These are phyloP conservation scores for Orychophragmus violaceus DNA, from an alignment of 345 rosid genomes.

Conservation along the genomic window DNA sequence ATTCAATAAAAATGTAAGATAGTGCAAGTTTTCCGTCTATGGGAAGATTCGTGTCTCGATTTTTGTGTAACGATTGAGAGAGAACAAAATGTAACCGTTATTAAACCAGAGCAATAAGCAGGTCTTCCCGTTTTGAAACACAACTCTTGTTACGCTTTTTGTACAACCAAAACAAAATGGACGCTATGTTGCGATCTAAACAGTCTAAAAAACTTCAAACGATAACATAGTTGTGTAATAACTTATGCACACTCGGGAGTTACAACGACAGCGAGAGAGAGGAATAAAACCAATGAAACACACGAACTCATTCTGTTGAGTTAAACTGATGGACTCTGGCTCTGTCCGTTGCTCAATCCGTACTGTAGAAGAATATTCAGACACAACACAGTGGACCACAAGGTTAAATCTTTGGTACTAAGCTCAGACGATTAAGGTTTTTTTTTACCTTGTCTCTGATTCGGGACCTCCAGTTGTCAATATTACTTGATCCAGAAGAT, in stretches of 20 bases:
- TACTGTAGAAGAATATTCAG: constrained; percentile 20
- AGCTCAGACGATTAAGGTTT: background rate
- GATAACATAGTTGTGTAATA: background rate
- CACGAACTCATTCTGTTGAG: background rate
- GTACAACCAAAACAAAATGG: constrained; percentile 2
- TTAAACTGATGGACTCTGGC: constrained; percentile 27
- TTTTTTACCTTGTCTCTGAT: constrained; percentile 83
- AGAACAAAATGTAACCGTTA: constrained; percentile 17
- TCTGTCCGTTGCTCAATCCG: constrained; percentile 24
- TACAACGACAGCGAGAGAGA: background rate
- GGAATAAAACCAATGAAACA: constrained; percentile 4
- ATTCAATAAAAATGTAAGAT: constrained; percentile 23
- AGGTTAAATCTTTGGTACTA: background rate
- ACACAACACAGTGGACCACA: background rate
- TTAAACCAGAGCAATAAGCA: constrained; percentile 16
- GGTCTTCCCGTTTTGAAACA: too few species aligned
- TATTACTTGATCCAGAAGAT: constrained; percentile 50
- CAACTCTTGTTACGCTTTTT: background rate
- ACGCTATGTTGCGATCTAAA: background rate
- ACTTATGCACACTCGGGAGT: constrained; percentile 14
- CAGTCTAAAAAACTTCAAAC: too few species aligned
- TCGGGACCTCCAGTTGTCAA: constrained; percentile 59
- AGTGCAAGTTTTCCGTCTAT: background rate
- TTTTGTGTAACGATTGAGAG: constrained; percentile 13
- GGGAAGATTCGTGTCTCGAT: constrained; percentile 20